Evolutionary conservation across 805 yeast species (phyloP).

Genomic region (Saccharomycopsis lassenensis): DNA sequence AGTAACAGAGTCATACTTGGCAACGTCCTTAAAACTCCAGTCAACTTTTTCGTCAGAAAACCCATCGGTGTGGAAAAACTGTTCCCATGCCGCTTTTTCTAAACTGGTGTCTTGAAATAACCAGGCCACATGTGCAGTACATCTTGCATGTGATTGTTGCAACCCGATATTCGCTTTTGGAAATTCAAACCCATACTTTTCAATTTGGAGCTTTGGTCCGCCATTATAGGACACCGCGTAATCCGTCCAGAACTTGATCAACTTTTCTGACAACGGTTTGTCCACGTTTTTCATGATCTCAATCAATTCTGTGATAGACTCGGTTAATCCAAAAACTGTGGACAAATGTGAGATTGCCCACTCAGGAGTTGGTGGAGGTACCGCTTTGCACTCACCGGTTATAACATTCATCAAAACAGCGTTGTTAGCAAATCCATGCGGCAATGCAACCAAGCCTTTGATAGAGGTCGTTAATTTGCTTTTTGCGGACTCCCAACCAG

Average conservation of each 20-base stretch:
- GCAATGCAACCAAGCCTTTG: slow-evolving; percentile 1
- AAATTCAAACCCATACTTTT: slow-evolving; percentile 9
- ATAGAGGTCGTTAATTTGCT: slow-evolving; percentile 7
- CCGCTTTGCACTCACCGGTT: slow-evolving; percentile 12
- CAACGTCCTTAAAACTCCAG: slow-evolving; percentile 2
- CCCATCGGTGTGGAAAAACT: slow-evolving; percentile 14
- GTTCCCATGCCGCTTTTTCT: slow-evolving; percentile 12
- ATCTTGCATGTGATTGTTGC: slow-evolving; percentile 15
- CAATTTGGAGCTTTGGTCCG: slow-evolving; percentile 1
- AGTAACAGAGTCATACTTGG: slow-evolving; percentile 4
- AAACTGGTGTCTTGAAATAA: slow-evolving; percentile 2
- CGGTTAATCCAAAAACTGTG: slow-evolving; percentile 13
- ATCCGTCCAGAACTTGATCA: slow-evolving; percentile 15
- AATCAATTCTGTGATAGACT: slow-evolving; percentile 11
- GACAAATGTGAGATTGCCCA: slow-evolving; percentile 17
- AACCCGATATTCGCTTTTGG: slow-evolving; percentile 7
- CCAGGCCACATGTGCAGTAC: slow-evolving; percentile 13
- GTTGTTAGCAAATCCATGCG: slow-evolving; percentile 12
- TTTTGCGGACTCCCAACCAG: no score
- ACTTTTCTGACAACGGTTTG: background rate
- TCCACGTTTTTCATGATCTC: slow-evolving; percentile 6
- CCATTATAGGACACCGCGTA: slow-evolving; percentile 11
- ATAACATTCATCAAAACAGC: slow-evolving; percentile 9
- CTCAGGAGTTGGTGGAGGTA: slow-evolving; percentile 15
- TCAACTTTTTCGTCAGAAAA: slow-evolving; percentile 2